A percentile compares a stretch with the other conserved stretches of the same genome.
phyloP scores from a whole-genome alignment of 345 rosid species.

The Camelina hispida region DNA sequence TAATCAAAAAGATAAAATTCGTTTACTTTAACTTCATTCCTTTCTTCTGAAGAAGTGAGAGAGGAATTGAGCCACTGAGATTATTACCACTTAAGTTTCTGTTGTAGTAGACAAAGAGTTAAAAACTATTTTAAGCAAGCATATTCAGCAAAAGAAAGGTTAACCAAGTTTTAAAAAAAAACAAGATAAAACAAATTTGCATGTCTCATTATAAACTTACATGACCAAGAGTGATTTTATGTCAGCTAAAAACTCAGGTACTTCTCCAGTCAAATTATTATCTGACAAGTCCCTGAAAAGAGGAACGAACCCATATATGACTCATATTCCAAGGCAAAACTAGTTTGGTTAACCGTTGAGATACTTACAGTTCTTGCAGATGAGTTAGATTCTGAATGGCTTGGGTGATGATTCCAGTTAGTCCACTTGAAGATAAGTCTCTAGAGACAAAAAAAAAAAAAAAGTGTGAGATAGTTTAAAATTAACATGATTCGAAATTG shows the following conservation, averaged over 20 bases:
- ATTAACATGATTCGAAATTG: not conserved
- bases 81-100: conserved; percentile 56
- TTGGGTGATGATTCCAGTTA: conserved; percentile 44
- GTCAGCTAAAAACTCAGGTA: conserved; percentile 55
- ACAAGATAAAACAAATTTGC: not conserved
- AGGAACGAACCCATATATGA: not conserved
- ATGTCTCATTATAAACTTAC: conserved; percentile 52
- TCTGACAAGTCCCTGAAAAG: conserved; percentile 62
- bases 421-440: conserved; percentile 50
- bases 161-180: not conserved
- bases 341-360: not conserved
- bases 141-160: not conserved
- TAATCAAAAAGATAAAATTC: not conserved
- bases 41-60: conserved; percentile 45
- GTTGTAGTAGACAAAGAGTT: not conserved
- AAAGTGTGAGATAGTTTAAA: not conserved
- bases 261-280: conserved; percentile 52
- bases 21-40: conserved; percentile 37
- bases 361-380: conserved; percentile 50
- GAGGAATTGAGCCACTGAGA: conserved; percentile 52
- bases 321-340: not conserved
- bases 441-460: conserved; percentile 17
- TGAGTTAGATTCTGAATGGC: conserved; percentile 44
- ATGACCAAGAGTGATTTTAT: conserved; percentile 50
- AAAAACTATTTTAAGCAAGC: not conserved